These are phyloP conservation scores for Aspergillus indologenus DNA, from an alignment of 495 filamentous ascomycete species.

Conservation along the genomic window DNA sequence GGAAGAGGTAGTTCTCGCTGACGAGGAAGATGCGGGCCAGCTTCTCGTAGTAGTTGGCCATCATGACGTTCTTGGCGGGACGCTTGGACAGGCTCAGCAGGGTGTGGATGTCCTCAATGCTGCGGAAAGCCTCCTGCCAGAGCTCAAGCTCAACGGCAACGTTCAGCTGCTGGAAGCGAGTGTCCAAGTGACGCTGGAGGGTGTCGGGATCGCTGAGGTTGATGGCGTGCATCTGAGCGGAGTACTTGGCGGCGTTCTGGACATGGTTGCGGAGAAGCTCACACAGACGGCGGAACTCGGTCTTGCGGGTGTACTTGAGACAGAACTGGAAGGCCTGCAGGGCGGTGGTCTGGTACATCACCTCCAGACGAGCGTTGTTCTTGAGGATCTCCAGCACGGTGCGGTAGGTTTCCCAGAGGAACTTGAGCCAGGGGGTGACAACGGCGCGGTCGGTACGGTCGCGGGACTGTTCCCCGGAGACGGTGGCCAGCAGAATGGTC, in stretches of 20 bases:
- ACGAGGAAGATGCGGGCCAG: constrained; percentile 97
- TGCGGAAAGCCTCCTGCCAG: constrained; percentile 99
- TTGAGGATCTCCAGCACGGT: constrained; percentile 97
- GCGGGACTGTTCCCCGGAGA: constrained; percentile 94
- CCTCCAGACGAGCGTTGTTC: constrained; percentile 96
- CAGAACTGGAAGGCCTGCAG: constrained; percentile 99
- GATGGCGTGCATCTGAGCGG: constrained; percentile 97
- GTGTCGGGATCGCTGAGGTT: constrained; percentile 98
- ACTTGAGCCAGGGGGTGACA: constrained; percentile 98
- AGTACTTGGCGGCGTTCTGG: constrained; percentile 98
- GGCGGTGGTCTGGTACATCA: constrained; percentile 97
- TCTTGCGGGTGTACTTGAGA: constrained; percentile 96
- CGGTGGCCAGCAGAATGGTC: constrained; percentile 94
- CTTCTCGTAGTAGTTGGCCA: constrained; percentile 99
- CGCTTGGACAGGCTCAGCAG: constrained; percentile 97
- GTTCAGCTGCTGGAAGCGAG: constrained; percentile 96
- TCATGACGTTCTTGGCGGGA: constrained; percentile 99
- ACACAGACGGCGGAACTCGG: constrained; percentile 96
- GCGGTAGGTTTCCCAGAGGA: constrained; percentile 99
- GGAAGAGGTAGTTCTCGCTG: constrained; percentile 98
- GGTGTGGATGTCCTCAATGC: constrained; percentile 98
- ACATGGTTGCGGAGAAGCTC: constrained; percentile 98
- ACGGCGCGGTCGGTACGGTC: constrained; percentile 97
- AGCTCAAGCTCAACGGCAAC: constrained; percentile 96
- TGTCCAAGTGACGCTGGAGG: constrained; percentile 93